Evolutionary conservation across 2,329 filamentous ascomycete genomes (phyloP).

Genomic region (Trichoderma guizhouense): DNA sequence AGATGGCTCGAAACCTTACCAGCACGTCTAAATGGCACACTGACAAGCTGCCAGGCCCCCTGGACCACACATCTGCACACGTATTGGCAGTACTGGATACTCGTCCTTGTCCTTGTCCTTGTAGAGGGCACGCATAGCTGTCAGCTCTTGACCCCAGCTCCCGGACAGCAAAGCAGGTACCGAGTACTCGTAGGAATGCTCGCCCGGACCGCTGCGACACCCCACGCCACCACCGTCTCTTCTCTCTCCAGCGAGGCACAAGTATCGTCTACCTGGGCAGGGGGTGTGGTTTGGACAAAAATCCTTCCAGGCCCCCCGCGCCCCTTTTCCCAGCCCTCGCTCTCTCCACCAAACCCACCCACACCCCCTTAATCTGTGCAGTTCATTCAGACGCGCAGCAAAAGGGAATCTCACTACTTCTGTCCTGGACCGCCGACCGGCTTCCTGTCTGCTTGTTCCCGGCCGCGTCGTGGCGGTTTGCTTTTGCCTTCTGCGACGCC

Average conservation of each 20-base stretch:
- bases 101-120: background rate
- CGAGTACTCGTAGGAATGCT: background rate
- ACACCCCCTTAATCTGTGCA: slow-evolving; percentile 14
- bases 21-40: background rate
- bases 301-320: background rate
- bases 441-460: background rate
- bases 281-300: background rate
- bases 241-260: background rate
- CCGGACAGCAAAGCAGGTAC: background rate
- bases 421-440: background rate
- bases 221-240: background rate
- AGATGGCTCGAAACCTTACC: background rate
- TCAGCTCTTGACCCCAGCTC: background rate
- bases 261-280: background rate
- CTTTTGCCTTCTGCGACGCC: background rate
- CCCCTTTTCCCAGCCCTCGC: too few species aligned
- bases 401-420: background rate
- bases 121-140: background rate
- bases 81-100: background rate
- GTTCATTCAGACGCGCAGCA: slow-evolving; percentile 5
- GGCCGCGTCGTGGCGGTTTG: slow-evolving; percentile 5
- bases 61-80: background rate
- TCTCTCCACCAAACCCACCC: slow-evolving; percentile 3
- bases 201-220: background rate
- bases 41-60: background rate